These are phyloP conservation scores for Candida gigantensis DNA, from an alignment of 1,139 yeast species.

Conservation along the genomic window DNA sequence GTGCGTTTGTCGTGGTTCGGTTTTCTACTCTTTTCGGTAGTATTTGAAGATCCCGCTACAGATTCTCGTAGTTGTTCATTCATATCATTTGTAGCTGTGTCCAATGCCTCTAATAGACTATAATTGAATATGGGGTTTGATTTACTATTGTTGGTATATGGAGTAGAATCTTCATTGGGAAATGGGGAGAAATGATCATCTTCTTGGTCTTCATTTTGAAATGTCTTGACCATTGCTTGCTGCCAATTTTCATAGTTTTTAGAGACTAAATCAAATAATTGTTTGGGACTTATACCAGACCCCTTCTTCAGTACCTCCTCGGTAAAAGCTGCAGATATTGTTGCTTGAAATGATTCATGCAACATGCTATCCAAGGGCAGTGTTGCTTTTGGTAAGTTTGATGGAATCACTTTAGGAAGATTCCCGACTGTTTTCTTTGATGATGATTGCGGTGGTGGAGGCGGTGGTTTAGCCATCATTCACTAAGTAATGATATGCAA, in stretches of 20 bases:
- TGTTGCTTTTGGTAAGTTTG: background rate
- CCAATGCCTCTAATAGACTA: constrained; percentile 35
- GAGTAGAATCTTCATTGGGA: constrained; percentile 27
- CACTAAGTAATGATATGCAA: no score
- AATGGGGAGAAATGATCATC: constrained; percentile 32
- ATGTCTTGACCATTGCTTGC: constrained; percentile 31
- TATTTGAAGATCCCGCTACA: no score
- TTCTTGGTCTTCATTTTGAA: constrained; percentile 21
- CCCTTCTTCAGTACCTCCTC: constrained; percentile 1
- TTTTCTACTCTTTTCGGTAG: no score
- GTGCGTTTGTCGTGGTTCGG: constrained; percentile 4
- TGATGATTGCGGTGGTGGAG: background rate
- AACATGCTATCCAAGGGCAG: constrained; percentile 3
- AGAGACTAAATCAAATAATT: constrained; percentile 37
- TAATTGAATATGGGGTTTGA: constrained; percentile 31
- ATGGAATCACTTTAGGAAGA: background rate
- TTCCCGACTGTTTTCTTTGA: no score
- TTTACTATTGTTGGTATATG: constrained; percentile 11
- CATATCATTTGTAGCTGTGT: constrained; percentile 23
- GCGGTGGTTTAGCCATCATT: constrained; percentile 7
- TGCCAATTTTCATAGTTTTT: constrained; percentile 44
- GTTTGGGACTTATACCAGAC: constrained; percentile 19
- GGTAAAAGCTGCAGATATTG: constrained; percentile 5
- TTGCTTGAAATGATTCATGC: constrained; percentile 3
- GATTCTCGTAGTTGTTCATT: constrained; percentile 10